Percentiles rank a stretch among this genome's conserved stretches.
These are phyloP conservation scores for Amniculicola lignicola DNA, from an alignment of 495 filamentous ascomycete species.

Conservation along the genomic window DNA sequence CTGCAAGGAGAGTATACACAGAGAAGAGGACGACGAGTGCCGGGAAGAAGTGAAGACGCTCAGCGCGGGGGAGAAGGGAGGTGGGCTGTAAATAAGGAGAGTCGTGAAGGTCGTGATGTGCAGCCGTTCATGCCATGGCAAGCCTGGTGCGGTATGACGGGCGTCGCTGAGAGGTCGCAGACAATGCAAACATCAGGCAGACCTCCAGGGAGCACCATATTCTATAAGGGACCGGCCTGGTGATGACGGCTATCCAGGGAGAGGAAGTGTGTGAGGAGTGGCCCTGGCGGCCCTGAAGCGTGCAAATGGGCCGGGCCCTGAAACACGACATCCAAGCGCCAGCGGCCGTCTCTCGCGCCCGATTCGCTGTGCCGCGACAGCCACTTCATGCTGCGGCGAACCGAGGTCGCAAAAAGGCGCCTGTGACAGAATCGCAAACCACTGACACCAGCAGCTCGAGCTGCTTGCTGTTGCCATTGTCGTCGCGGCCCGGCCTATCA, in stretches of 20 bases:
- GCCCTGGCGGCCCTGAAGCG: too few species aligned
- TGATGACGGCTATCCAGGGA: too few species aligned
- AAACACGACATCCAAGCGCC: neutral
- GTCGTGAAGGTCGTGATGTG: slow-evolving; percentile 25
- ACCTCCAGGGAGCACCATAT: slow-evolving; percentile 6
- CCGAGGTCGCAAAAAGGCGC: too few species aligned
- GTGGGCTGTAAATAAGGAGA: neutral
- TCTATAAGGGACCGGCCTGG: too few species aligned
- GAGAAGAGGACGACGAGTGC: neutral
- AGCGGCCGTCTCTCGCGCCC: neutral
- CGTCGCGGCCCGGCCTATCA: too few species aligned
- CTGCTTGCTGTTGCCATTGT: too few species aligned
- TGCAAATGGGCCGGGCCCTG: neutral
- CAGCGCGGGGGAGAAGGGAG: slow-evolving; percentile 16
- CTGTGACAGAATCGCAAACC: too few species aligned
- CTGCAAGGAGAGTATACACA: slow-evolving; percentile 30
- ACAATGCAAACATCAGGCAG: neutral
- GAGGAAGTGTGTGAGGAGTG: too few species aligned
- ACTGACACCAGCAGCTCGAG: too few species aligned
- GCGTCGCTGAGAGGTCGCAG: neutral
- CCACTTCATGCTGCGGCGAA: too few species aligned
- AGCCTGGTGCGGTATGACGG: neutral
- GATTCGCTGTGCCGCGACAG: too few species aligned
- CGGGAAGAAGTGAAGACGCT: slow-evolving; percentile 11
- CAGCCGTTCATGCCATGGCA: slow-evolving; percentile 22